These are phyloP conservation scores for Gaeumannomyces tritici DNA, from an alignment of 2,329 filamentous ascomycete genomes.

Conservation along the genomic window DNA sequence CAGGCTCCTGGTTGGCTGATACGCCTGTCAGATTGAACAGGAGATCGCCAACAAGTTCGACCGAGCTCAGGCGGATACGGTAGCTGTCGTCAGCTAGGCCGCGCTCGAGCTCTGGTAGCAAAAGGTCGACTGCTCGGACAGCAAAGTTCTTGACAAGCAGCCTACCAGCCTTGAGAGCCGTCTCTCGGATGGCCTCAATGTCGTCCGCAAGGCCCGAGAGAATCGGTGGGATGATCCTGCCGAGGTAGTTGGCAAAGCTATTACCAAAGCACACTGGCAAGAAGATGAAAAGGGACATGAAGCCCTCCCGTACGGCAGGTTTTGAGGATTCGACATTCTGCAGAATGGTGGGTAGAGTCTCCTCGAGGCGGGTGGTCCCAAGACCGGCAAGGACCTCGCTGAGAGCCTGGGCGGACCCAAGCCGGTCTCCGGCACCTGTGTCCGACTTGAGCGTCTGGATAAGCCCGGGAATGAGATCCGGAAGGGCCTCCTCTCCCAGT, in stretches of 20 bases:
- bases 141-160: constrained; percentile 98
- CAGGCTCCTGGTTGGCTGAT: constrained; percentile 54
- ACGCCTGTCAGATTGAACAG: constrained; percentile 97
- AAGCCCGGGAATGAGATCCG: constrained; percentile 91
- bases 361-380: constrained; percentile 84
- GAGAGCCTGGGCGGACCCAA: constrained; percentile 93
- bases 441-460: constrained; percentile 98
- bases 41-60: constrained; percentile 91
- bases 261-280: constrained; percentile 98
- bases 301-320: constrained; percentile 85
- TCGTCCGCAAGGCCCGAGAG: constrained; percentile 91
- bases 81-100: constrained; percentile 96
- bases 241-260: constrained; percentile 93
- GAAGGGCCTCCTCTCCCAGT: constrained; percentile 89
- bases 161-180: constrained; percentile 85
- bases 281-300: constrained; percentile 99
- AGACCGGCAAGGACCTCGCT: constrained; percentile 93
- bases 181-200: constrained; percentile 91
- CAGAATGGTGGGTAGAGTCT: constrained; percentile 89
- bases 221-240: constrained; percentile 91
- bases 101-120: constrained; percentile 89
- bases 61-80: constrained; percentile 94
- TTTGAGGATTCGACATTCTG: constrained; percentile 93
- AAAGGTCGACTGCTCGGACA: constrained; percentile 82
- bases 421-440: constrained; percentile 87